These are phyloP conservation scores for Pythium dissotocum DNA, from an alignment of 352 stramenopile genomes.

Conservation along the genomic window DNA sequence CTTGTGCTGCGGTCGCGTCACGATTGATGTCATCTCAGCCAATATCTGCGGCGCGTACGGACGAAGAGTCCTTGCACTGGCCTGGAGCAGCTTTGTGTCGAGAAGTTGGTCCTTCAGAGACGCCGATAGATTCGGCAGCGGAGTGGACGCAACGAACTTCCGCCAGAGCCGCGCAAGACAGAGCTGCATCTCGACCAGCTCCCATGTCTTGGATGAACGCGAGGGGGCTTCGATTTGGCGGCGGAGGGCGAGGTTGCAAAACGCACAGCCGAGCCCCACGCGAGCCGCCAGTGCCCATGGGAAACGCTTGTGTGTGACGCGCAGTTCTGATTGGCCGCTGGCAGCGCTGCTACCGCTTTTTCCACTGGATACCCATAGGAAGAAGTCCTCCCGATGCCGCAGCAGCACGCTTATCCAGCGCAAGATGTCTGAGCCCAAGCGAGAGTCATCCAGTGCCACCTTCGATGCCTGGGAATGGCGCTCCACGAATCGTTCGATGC, in stretches of 20 bases:
- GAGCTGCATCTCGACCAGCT: slow-evolving; percentile 24
- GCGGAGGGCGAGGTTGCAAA: slow-evolving; percentile 21
- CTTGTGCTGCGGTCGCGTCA: slow-evolving; percentile 3
- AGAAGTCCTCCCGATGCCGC: slow-evolving; percentile 18
- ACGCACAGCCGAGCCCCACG: slow-evolving; percentile 19
- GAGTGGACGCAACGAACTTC: slow-evolving; percentile 18
- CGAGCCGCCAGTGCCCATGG: slow-evolving; percentile 19
- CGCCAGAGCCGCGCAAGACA: slow-evolving; percentile 23
- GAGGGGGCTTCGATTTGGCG: not conserved
- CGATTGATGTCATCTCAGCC: not conserved
- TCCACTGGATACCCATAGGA: slow-evolving; percentile 21
- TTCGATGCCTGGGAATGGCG: not conserved
- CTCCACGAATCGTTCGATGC: slow-evolving; percentile 11
- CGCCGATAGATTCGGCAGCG: not conserved
- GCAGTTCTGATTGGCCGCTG: not conserved
- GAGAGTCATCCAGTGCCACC: not conserved
- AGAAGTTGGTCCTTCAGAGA: slow-evolving; percentile 11
- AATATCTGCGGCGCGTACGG: not conserved
- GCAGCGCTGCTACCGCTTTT: not conserved
- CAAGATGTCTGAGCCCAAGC: not conserved
- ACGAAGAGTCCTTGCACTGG: not conserved
- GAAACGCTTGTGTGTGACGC: slow-evolving; percentile 20
- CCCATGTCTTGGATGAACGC: slow-evolving; percentile 6
- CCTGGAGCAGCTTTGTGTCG: slow-evolving; percentile 6
- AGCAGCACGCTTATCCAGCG: slow-evolving; percentile 16